phyloP scores from a whole-genome alignment of 1,284 basidiomycete species.

The Agroathelia rolfsii region DNA sequence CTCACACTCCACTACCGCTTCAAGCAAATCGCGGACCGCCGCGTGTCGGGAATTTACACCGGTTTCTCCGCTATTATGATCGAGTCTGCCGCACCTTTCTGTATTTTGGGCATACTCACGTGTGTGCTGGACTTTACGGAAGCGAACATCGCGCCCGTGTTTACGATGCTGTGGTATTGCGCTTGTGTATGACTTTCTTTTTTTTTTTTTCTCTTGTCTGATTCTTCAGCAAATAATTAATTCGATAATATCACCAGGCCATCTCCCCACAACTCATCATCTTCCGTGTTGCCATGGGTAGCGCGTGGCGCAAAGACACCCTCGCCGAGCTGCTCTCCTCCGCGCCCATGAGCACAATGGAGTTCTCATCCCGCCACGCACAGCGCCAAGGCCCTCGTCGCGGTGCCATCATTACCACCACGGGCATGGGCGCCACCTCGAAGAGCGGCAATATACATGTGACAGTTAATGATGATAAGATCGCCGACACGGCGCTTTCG shows the following conservation, averaged over 20 bases:
- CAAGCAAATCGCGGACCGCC: conserved; percentile 10
- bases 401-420: no score
- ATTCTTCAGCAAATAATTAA: conserved; percentile 14
- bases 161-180: no score
- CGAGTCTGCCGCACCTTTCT: conserved; percentile 20
- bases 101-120: conserved; percentile 16
- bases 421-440: no score
- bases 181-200: no score
- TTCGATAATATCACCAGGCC: conserved; percentile 11
- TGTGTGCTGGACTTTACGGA: conserved; percentile 17
- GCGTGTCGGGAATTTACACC: conserved; percentile 15
- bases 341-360: no score
- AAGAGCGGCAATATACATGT: no score
- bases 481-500: no score
- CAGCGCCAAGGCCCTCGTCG: no score
- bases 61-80: conserved; percentile 18
- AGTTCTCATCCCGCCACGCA: no score
- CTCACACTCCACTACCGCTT: conserved; percentile 13
- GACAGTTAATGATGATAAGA: no score
- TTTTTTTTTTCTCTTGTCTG: conserved; percentile 17
- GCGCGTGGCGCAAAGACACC: conserved; percentile 11
- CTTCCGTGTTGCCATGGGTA: conserved; percentile 13
- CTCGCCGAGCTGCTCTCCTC: no score
- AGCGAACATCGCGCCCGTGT: conserved; percentile 13
- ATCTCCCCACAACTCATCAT: conserved; percentile 15